phyloP scores from a whole-genome alignment of 805 yeast species.

The Starmerella bacillaris region DNA sequence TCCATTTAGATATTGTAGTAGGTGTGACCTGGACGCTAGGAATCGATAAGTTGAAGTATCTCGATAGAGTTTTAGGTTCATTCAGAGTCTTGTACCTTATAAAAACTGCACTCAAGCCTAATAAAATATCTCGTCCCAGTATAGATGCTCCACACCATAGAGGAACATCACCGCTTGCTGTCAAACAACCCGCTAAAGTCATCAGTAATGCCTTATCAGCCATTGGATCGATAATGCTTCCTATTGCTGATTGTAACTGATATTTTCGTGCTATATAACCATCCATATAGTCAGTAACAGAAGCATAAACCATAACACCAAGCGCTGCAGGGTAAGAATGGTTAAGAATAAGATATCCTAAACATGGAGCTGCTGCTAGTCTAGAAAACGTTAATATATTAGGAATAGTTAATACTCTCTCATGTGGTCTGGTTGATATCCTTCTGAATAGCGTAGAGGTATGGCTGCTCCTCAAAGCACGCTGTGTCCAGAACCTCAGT shows the following conservation, averaged over 20 bases:
- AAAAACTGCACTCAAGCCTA: slow-evolving; percentile 55
- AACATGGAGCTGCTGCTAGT: slow-evolving; percentile 61
- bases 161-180: slow-evolving; percentile 55
- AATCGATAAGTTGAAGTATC: slow-evolving; percentile 62
- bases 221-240: slow-evolving; percentile 82
- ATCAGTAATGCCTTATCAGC: slow-evolving; percentile 90
- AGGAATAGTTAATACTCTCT: slow-evolving; percentile 62
- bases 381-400: slow-evolving; percentile 69
- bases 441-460: too few species aligned
- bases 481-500: too few species aligned
- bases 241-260: slow-evolving; percentile 62
- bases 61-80: slow-evolving; percentile 48
- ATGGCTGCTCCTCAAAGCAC: too few species aligned
- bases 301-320: slow-evolving; percentile 61
- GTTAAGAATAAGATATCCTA: slow-evolving; percentile 60
- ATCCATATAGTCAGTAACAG: slow-evolving; percentile 80
- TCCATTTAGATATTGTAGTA: slow-evolving; percentile 64
- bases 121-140: slow-evolving; percentile 63
- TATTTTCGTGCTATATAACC: slow-evolving; percentile 76
- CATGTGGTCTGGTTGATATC: background rate
- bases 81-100: slow-evolving; percentile 60
- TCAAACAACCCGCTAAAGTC: slow-evolving; percentile 59
- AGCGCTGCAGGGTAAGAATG: slow-evolving; percentile 50
- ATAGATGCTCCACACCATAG: slow-evolving; percentile 37
- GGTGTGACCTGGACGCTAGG: slow-evolving; percentile 82